Base-by-base conservation (phyloP, 805 yeast species). In the Isabelozyma gotoi region DNA sequence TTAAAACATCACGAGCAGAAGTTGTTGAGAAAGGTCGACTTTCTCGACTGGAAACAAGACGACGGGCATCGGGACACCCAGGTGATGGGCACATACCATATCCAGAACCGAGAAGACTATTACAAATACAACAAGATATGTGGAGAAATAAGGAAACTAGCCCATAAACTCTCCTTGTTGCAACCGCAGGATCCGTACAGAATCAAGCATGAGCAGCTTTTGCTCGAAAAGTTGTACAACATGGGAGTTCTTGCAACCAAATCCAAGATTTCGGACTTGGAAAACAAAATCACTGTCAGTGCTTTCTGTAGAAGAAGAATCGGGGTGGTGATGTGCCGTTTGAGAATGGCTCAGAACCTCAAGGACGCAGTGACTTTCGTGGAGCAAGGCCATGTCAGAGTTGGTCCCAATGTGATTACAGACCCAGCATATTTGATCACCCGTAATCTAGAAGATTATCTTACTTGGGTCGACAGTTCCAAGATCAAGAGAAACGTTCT, bases 11-110 rank as follows among this genome's bases (percentile, higher is more conserved):
- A 94, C 67, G 99, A 94, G 78, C 85, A 88, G 76, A 91, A 90
- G 68, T 81, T 94, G 57, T 79, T 94, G 57, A 90, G 87, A 73
- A 94, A 94, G 67, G 98, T 94, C 41, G 97, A 94, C 62, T 89
- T 94, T 71, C 86, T 89, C 40, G 95, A 94, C 65, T 94, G 98
- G 97, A 94, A 94, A 65, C 96, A 89, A 57, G 99, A 94, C 63
- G 84, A 85, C 43, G 89, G 92, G 21, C 99, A 94, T 65, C 75
- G 99, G 53, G 99, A 92, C 55, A 84, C 96, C n/a, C 92, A 88
- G 65, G 96, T 94, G 27, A 94, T 94, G 96, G 78, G 95, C 55
- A 85, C 88, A 42, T 94, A 91, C 65, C 97, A 92, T 62, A 78
- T 94, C 37, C 96, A 90, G 62, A 87, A 91, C 62, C 80, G 99